A percentile compares a stretch with the other conserved stretches of the same genome.
Evolutionary conservation across 163 green algal species (phyloP).

Genomic region (Scenedesmus sp.): DNA sequence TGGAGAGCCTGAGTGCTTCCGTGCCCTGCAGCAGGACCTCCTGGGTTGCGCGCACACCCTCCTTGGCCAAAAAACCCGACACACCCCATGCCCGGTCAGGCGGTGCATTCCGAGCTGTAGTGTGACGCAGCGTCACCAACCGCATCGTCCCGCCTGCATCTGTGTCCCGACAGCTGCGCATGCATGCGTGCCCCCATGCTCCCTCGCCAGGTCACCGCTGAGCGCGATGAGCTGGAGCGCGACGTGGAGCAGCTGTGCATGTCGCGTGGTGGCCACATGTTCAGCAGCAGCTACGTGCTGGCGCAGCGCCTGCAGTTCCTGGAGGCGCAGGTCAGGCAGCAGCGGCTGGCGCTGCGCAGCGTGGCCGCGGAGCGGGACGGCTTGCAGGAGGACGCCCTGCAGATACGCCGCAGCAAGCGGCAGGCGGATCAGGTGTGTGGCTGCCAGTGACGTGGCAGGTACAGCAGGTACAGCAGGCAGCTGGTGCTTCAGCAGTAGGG

Average conservation of each 20-base stretch:
- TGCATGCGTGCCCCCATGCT: too few species aligned
- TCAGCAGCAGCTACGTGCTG: conserved; percentile 39
- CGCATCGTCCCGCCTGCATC: too few species aligned
- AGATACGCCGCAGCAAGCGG: not conserved
- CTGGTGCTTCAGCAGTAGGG: too few species aligned
- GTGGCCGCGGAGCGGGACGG: not conserved
- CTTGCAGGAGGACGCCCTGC: conserved; percentile 21
- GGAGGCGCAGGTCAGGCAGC: conserved; percentile 25
- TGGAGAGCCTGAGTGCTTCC: too few species aligned
- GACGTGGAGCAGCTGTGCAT: conserved; percentile 39
- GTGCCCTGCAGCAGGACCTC: too few species aligned
- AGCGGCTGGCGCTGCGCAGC: not conserved
- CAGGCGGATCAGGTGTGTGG: not conserved
- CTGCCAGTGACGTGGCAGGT: not conserved
- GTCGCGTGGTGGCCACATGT: conserved; percentile 28
- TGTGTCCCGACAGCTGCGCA: too few species aligned
- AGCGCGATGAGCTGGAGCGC: conserved; percentile 24
- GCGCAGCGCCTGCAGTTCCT: conserved; percentile 29
- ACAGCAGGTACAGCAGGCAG: too few species aligned
- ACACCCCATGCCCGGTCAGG: too few species aligned
- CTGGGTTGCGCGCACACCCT: too few species aligned
- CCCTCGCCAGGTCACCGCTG: not conserved
- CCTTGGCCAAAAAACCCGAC: too few species aligned
- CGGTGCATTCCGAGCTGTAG: too few species aligned
- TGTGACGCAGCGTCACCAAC: too few species aligned